These are phyloP conservation scores for Petunia axillaris DNA, from an alignment of 257 asterid genomes.

Conservation along the genomic window DNA sequence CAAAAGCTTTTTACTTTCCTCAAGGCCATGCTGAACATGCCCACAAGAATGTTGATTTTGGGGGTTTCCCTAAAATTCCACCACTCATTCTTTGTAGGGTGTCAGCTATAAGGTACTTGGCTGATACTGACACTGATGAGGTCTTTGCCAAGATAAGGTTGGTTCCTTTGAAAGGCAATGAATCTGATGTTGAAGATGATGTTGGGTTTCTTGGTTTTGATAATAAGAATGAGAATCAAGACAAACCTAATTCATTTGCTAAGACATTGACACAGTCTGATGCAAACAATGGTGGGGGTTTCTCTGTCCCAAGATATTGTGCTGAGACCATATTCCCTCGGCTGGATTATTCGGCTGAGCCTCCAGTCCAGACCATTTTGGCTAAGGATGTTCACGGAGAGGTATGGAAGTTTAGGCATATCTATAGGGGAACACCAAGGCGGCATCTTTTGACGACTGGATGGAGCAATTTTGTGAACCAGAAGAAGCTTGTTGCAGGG, in stretches of 20 bases:
- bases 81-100: slow-evolving; percentile 56
- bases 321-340: slow-evolving; percentile 85
- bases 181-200: slow-evolving; percentile 36
- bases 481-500: slow-evolving; percentile 82
- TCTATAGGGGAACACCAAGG: slow-evolving; percentile 78
- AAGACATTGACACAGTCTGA: slow-evolving; percentile 86
- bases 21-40: slow-evolving; percentile 85
- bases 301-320: slow-evolving; percentile 80
- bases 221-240: slow-evolving; percentile 49
- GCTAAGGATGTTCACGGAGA: slow-evolving; percentile 76
- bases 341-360: slow-evolving; percentile 76
- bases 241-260: slow-evolving; percentile 66
- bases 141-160: slow-evolving; percentile 65
- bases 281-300: slow-evolving; percentile 84
- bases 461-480: slow-evolving; percentile 84
- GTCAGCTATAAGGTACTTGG: slow-evolving; percentile 57
- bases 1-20: slow-evolving; percentile 70
- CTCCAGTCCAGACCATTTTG: slow-evolving; percentile 77
- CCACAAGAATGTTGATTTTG: slow-evolving; percentile 49
- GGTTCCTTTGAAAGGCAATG: slow-evolving; percentile 48
- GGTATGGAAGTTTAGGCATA: slow-evolving; percentile 76
- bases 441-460: slow-evolving; percentile 80
- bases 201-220: slow-evolving; percentile 46
- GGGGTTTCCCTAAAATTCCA: slow-evolving; percentile 50
- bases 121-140: slow-evolving; percentile 74